Percentiles rank a stretch among this genome's conserved stretches.
Conservation (phyloP, 2,329 filamentous ascomycete genomes). For the Diaporthe sp. region DNA sequence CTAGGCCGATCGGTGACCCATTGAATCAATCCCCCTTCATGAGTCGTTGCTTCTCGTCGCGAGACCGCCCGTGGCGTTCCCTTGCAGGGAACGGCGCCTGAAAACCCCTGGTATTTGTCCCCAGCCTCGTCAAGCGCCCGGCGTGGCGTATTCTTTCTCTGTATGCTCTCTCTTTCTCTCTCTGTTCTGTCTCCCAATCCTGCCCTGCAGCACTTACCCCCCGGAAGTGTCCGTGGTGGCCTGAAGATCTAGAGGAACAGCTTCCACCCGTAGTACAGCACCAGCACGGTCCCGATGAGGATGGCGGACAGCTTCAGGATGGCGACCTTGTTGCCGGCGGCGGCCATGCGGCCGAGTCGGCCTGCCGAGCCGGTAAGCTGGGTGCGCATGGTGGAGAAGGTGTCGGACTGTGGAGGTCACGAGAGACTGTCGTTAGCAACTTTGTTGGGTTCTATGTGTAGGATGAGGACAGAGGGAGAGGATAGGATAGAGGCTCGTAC, state of each 20-base stretch:
- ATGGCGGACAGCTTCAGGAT: slow-evolving; percentile 92
- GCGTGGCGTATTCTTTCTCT: too few relatives aligned
- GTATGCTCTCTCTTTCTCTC: too few relatives aligned
- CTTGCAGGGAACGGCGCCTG: not conserved
- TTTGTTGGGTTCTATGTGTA: not conserved
- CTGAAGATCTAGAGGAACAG: slow-evolving; percentile 66
- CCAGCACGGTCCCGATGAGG: slow-evolving; percentile 77
- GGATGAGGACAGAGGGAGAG: not conserved
- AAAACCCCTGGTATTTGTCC: too few relatives aligned
- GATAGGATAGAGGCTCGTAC: slow-evolving; percentile 61
- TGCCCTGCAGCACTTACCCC: too few relatives aligned
- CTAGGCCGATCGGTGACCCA: too few relatives aligned
- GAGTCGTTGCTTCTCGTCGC: not conserved
- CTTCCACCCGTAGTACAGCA: slow-evolving; percentile 80
- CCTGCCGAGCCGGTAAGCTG: slow-evolving; percentile 87
- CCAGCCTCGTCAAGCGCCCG: too few relatives aligned
- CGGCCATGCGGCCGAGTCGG: slow-evolving; percentile 90
- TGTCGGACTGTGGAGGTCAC: slow-evolving; percentile 77
- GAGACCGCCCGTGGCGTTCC: not conserved
- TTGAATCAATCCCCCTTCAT: too few relatives aligned
- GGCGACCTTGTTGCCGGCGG: slow-evolving; percentile 89
- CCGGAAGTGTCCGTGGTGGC: too few relatives aligned
- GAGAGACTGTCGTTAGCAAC: not conserved
- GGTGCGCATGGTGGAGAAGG: slow-evolving; percentile 88
- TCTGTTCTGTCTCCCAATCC: too few relatives aligned